Conservation (phyloP, 1,284 basidiomycete genomes). For the Mycosarcoma maydis region DNA sequence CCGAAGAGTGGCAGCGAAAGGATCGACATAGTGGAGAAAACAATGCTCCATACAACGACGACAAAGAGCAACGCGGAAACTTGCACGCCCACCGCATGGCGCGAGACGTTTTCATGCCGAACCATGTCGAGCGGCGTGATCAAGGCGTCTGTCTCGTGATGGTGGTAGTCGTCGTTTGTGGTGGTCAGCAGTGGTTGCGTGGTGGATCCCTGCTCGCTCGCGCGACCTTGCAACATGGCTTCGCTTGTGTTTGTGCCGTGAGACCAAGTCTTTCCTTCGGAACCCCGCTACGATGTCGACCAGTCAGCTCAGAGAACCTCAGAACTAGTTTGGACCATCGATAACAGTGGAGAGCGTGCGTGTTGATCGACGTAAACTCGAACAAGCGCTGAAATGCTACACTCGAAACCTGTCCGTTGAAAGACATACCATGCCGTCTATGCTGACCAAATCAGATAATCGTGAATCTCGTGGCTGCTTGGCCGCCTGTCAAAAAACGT, state of each 20-base stretch:
- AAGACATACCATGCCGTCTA: too few relatives aligned
- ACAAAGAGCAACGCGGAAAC: slow-evolving; percentile 36
- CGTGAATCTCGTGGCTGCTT: too few relatives aligned
- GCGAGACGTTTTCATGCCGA: slow-evolving; percentile 20
- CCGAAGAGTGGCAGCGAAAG: slow-evolving; percentile 50
- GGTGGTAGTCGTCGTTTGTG: not conserved
- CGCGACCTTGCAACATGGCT: not conserved
- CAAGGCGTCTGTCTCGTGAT: too few relatives aligned
- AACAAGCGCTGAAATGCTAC: not conserved
- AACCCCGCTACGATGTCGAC: too few relatives aligned
- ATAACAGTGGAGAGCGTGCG: too few relatives aligned
- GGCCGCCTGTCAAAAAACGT: not conserved
- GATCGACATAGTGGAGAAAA: slow-evolving; percentile 31
- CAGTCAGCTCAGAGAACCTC: too few relatives aligned
- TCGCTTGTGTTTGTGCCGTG: not conserved
- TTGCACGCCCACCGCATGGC: slow-evolving; percentile 16
- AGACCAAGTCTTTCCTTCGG: too few relatives aligned
- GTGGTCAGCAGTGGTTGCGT: slow-evolving; percentile 16
- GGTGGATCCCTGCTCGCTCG: not conserved
- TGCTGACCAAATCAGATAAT: slow-evolving; percentile 15
- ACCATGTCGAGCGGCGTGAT: slow-evolving; percentile 26
- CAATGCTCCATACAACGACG: slow-evolving; percentile 45
- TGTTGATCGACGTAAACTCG: too few relatives aligned
- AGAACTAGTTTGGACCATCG: too few relatives aligned
- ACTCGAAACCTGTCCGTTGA: too few relatives aligned